Base-by-base conservation (phyloP, 176 grass and related monocot genomes). In the Aegilops umbellulata region DNA sequence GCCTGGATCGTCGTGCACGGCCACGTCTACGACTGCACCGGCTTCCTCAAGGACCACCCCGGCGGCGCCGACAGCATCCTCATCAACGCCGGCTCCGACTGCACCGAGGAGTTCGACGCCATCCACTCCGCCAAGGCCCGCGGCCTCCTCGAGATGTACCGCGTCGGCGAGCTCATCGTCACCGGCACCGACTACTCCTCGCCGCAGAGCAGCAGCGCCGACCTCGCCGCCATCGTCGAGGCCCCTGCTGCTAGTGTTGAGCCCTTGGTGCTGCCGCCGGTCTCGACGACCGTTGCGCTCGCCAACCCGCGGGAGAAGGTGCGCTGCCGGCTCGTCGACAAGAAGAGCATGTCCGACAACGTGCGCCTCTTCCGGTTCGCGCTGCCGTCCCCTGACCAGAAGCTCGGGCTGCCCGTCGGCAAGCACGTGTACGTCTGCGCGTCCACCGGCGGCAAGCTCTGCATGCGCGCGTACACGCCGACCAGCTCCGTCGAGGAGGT, bases 101-200 rank as follows among this genome's bases (percentile, higher is more conserved):
- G 94, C 88, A 94, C 94, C 58, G 97, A 95, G 77, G 97, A 95
- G 79, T 98, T 98, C 65, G 97, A 95, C 29, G 87, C 93, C 79
- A 98, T 98, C 82, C 97, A 98, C 68, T 97, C 95, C 35, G 88
- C 89, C 82, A 95, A 90, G 84, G 95, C 95, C 5, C 79, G 71
- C 1, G 79, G 32, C 0, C 77, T 94, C 51, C 90, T 97, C 44
- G 89, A 82, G 55, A 74, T 64, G 31, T 97, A 97, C 88, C 86
- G 79, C 76, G 71, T 97, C 60, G 95, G 95, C 3, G 90, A 97
- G 69, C 87, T 97, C 73, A 5, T 88, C 27, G 14, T 6, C 69
- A 67, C 85, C 0, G 90, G 51, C 19, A 17, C 26, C 10, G 65
- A 16, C 51, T 81, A 82, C 65, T 81, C 78, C 65, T 79, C 80